Base-by-base conservation (phyloP, 805 yeast species). In the Maudiozyma barnettii region DNA sequence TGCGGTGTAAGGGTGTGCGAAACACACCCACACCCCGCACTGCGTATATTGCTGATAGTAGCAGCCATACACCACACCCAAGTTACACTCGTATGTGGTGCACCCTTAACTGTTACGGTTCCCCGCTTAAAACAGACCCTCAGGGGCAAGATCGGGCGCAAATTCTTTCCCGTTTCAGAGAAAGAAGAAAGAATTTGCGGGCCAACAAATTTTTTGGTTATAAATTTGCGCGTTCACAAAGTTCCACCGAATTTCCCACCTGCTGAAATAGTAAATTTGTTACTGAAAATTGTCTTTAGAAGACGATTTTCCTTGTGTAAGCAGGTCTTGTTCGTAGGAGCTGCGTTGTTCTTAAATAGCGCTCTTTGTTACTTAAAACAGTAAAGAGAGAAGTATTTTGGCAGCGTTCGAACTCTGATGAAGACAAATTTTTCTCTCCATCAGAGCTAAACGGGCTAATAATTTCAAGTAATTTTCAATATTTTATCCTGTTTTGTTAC, bases 171-270 rank as follows among this genome's bases (percentile, higher is more conserved):
- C 50, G 47, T 33, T 33, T 6, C 18, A 14, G 18, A 6, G 8
- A 33, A 14, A 14, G 18, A 6, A 8, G n/a, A 14, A 33, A 16
- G 6, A 33, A 6, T 16, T 14, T 14, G 18, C 39, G 20, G 39
- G 39, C 39, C 39, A 21, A 29, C 18, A 20, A 33, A 12, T 21
- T 9, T n/a, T n/a, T n/a, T n/a, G n/a, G n/a, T n/a, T n/a, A n/a
- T n/a, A n/a, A 33, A 35, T 41, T 21, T 2, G 19, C 39, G 38
- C 18, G 20, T 22, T 54, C 59, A 55, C 56, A 51, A 64, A 53
- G 63, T 58, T 63, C 52, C 67, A 63, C 67, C 67, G 67, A 63
- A 63, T 63, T 63, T 63, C 67, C 67, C 67, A 63, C 67, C 66
- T 63, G 67, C 51, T 45, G 20, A 9, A 18, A 45, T 26, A 9